These are phyloP conservation scores for Orbilia oligospora DNA, from an alignment of 2,329 filamentous ascomycete genomes.

Conservation along the genomic window DNA sequence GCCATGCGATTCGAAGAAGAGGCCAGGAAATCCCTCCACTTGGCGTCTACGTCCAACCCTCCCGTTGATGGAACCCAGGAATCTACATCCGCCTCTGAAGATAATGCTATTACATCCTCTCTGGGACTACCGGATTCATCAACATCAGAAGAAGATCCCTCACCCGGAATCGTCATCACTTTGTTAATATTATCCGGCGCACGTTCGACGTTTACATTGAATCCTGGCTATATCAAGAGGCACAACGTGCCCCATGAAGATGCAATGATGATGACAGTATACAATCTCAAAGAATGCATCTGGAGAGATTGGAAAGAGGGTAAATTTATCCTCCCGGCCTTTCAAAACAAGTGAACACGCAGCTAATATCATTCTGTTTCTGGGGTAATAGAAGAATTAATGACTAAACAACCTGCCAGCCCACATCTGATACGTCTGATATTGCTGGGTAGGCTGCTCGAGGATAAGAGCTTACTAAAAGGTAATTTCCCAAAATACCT, in stretches of 20 bases:
- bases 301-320: constrained; percentile 65
- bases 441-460: constrained; percentile 44
- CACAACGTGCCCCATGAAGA: constrained; percentile 63
- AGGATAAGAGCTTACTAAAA: constrained; percentile 55
- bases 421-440: constrained; percentile 58
- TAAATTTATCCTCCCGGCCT: constrained; percentile 22
- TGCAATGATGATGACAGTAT: constrained; percentile 64
- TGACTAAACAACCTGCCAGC: constrained; percentile 46
- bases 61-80: constrained; percentile 25
- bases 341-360: not conserved
- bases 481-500: constrained; percentile 38
- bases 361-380: not conserved
- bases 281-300: constrained; percentile 64
- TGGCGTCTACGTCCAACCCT: not conserved
- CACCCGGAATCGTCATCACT: constrained; percentile 47
- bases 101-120: constrained; percentile 41
- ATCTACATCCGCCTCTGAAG: constrained; percentile 43
- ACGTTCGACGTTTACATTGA: constrained; percentile 63
- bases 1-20: constrained; percentile 59
- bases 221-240: constrained; percentile 62
- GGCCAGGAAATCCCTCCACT: constrained; percentile 33
- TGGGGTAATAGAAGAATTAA: constrained; percentile 42
- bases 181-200: constrained; percentile 63
- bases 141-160: constrained; percentile 59
- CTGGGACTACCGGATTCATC: constrained; percentile 1